Evolutionary conservation across 345 rosid species (phyloP), one percentile per base, ranked within the genome.

Genomic region (Pugionium dolabratum): DNA sequence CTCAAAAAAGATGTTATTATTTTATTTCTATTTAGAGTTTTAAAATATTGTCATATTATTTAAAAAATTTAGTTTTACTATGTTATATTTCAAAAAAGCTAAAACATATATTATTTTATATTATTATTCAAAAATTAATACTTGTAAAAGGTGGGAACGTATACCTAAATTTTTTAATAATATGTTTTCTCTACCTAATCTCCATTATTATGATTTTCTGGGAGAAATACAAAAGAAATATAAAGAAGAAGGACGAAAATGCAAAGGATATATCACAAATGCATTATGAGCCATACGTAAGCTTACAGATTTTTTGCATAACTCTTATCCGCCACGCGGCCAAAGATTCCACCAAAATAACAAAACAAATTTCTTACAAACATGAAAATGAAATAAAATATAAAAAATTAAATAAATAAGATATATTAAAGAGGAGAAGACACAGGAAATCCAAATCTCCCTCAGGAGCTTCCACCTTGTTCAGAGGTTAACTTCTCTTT

Each of bases 291-390:
- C 77, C 77, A 74, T 74, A 44, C 68, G 54, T 53, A 67, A 54
- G 29, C n/a, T 18, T 6, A 32, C 9, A 54, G 62, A 65, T 66
- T 66, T 78, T 48, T 62, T 45, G 39, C 32, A 7, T 48, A 44
- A 54, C 71, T 60, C 98, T 92, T 89, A 92, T 89, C 98, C 74
- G 88, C 90, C 88, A 85, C 84, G 84, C 78, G 32, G 44, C 68
- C 53, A 36, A 54, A 71, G 61, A 58, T 36, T 58, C 60, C 61
- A 42, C 42, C 35, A 33, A 36, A 36, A 40, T 27, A 57, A 40
- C 9, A 56, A 33, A 66, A 45, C 5, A 53, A 39, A 46, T 59
- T 51, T 37, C 51, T 43, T 52, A 30, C 18, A 37, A 41, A 67
- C 31, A 37, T 59, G 18, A 18, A 18, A 18, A 18, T 7, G 6